Percentiles rank a stretch among this genome's conserved stretches.
Conservation (phyloP, 495 filamentous ascomycete genomes). For the Podospora pseudoanserina region DNA sequence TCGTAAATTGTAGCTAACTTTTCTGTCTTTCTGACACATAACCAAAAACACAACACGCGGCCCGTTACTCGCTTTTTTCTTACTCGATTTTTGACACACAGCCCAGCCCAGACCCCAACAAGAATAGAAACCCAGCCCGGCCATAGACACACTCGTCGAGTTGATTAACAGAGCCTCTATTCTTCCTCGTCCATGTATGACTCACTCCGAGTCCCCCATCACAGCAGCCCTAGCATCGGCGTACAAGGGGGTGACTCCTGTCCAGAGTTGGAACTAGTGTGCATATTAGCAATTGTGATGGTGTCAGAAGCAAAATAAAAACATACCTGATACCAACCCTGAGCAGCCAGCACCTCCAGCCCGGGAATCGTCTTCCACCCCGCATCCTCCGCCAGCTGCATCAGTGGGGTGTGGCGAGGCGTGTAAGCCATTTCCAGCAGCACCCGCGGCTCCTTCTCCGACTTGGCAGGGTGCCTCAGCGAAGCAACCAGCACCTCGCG, state of each 20-base stretch:
- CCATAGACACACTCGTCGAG: background rate
- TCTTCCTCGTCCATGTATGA: background rate
- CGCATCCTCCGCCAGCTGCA: conserved; percentile 73
- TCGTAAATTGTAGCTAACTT: background rate
- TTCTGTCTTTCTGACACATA: background rate
- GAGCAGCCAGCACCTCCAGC: conserved; percentile 83
- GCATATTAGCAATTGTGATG: background rate
- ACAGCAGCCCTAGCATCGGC: conserved; percentile 57
- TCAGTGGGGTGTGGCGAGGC: conserved; percentile 75
- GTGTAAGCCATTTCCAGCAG: conserved; percentile 97
- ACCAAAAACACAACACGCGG: background rate
- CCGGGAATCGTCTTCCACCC: conserved; percentile 89
- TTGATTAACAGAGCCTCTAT: background rate
- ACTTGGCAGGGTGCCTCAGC: conserved; percentile 46
- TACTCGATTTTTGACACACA: background rate
- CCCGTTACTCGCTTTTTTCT: background rate
- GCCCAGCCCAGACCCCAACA: background rate
- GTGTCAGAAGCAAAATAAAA: background rate
- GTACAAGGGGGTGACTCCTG: conserved; percentile 68
- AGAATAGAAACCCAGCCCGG: no score
- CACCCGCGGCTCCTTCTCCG: conserved; percentile 47
- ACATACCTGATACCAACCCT: conserved; percentile 71
- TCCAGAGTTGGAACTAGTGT: conserved; percentile 70
- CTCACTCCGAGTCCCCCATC: conserved; percentile 30
- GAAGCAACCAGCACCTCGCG: conserved; percentile 61